A percentile compares a stretch with the other conserved stretches of the same genome.
phyloP scores from a whole-genome alignment of 352 stramenopile genomes.

The Pythium aristosporum region DNA sequence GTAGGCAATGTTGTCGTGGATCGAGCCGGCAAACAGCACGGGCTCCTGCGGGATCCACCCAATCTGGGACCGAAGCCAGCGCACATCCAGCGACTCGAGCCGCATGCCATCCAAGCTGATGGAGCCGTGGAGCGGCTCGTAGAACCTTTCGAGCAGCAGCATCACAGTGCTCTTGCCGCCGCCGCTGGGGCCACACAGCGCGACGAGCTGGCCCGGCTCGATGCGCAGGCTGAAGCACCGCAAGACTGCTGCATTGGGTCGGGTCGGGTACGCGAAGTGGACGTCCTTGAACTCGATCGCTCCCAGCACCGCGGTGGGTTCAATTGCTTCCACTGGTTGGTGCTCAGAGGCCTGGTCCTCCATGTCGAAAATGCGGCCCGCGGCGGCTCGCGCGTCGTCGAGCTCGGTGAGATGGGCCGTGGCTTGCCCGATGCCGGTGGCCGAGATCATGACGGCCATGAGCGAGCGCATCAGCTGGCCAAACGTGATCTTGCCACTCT shows the following conservation, averaged over 20 bases:
- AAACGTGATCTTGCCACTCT: constrained; percentile 35
- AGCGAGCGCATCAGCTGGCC: constrained; percentile 38
- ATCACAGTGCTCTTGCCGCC: constrained; percentile 30
- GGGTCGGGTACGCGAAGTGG: constrained; percentile 71
- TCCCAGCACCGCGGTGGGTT: constrained; percentile 18
- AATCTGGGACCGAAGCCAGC: constrained; percentile 56
- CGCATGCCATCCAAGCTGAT: constrained; percentile 79
- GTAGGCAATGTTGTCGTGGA: constrained; percentile 68
- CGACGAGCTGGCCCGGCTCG: constrained; percentile 59
- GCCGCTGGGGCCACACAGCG: constrained; percentile 36
- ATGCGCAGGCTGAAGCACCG: constrained; percentile 78
- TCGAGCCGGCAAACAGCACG: constrained; percentile 56
- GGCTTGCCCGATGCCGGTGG: constrained; percentile 33
- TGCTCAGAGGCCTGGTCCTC: constrained; percentile 19
- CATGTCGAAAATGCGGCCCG: constrained; percentile 38
- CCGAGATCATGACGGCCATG: constrained; percentile 46
- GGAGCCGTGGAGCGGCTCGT: constrained; percentile 46
- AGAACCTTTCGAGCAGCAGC: constrained; percentile 56
- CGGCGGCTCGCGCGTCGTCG: constrained; percentile 75
- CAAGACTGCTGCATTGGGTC: constrained; percentile 68
- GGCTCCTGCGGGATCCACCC: constrained; percentile 56
- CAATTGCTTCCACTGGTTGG: background rate
- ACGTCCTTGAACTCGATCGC: constrained; percentile 65
- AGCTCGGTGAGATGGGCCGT: constrained; percentile 35
- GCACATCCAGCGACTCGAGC: constrained; percentile 56